These are phyloP conservation scores for Trypanosoma cruzi DNA, from an alignment of 208 protist species.

Conservation along the genomic window DNA sequence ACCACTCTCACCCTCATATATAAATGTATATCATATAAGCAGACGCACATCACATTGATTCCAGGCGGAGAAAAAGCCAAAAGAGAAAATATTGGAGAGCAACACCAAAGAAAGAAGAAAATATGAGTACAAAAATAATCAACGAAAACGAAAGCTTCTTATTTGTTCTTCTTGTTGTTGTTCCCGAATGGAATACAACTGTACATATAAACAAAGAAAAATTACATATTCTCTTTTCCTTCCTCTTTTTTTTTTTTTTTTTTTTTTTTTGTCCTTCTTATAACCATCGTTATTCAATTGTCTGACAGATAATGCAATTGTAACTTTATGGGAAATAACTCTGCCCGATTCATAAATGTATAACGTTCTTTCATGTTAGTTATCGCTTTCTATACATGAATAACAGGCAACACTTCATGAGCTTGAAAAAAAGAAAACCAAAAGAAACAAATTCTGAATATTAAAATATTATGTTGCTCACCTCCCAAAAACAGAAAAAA, in stretches of 20 bases:
- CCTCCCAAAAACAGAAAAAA: neutral
- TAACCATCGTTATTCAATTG: neutral
- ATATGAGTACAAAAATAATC: slow-evolving; percentile 19
- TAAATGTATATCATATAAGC: neutral
- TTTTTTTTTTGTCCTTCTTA: slow-evolving; percentile 14
- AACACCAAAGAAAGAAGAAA: slow-evolving; percentile 4
- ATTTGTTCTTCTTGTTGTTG: neutral
- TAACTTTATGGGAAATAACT: too few species aligned
- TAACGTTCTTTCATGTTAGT: too few species aligned
- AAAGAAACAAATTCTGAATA: too few species aligned
- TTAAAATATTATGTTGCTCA: too few species aligned
- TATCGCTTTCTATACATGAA: too few species aligned
- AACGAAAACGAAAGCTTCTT: slow-evolving; percentile 1
- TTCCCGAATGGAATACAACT: slow-evolving; percentile 2
- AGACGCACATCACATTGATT: neutral
- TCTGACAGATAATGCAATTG: neutral
- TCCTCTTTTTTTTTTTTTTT: neutral
- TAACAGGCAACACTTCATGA: too few species aligned
- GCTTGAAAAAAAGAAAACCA: too few species aligned
- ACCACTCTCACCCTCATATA: neutral
- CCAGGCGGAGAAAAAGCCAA: neutral
- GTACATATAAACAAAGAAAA: too few species aligned
- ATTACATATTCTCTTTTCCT: slow-evolving; percentile 13
- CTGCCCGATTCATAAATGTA: too few species aligned
- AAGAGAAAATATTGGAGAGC: neutral